Conservation (phyloP, 1,139 yeast species). For the Wickerhamomyces sp. region DNA sequence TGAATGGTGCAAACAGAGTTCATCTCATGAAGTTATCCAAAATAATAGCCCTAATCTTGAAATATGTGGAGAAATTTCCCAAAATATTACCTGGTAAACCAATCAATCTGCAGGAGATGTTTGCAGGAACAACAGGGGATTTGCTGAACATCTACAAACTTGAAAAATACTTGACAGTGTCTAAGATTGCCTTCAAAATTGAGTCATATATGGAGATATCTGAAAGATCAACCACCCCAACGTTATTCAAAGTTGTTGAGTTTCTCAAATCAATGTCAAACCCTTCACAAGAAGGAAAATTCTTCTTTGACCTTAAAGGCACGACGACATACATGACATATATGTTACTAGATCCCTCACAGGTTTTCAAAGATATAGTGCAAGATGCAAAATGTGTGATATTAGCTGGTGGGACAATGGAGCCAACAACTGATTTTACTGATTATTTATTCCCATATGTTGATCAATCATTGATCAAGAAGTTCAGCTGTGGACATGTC, state of each 20-base stretch:
- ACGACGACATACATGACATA: slow-evolving; percentile 47
- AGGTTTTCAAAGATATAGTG: slow-evolving; percentile 60
- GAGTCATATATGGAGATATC: slow-evolving; percentile 60
- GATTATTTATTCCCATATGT: slow-evolving; percentile 64
- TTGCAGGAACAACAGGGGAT: slow-evolving; percentile 59
- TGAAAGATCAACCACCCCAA: slow-evolving; percentile 35
- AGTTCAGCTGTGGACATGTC: slow-evolving; percentile 79
- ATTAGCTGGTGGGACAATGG: slow-evolving; percentile 96
- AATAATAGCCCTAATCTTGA: slow-evolving; percentile 47
- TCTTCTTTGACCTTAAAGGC: slow-evolving; percentile 56
- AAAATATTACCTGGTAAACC: slow-evolving; percentile 48
- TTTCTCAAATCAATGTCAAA: slow-evolving; percentile 66
- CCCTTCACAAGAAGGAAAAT: slow-evolving; percentile 77
- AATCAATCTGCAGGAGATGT: slow-evolving; percentile 48
- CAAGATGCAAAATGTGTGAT: slow-evolving; percentile 67
- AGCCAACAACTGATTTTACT: slow-evolving; percentile 71
- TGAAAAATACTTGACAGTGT: slow-evolving; percentile 55
- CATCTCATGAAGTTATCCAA: slow-evolving; percentile 62
- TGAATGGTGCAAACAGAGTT: slow-evolving; percentile 73
- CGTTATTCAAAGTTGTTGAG: slow-evolving; percentile 60
- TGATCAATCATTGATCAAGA: slow-evolving; percentile 37
- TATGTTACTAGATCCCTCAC: slow-evolving; percentile 78
- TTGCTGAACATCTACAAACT: slow-evolving; percentile 65
- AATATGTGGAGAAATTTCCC: slow-evolving; percentile 37
- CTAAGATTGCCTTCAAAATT: slow-evolving; percentile 81